These are phyloP conservation scores for Kwoniella mangroviensis DNA, from an alignment of 768 basidiomycete genomes.

Conservation along the genomic window DNA sequence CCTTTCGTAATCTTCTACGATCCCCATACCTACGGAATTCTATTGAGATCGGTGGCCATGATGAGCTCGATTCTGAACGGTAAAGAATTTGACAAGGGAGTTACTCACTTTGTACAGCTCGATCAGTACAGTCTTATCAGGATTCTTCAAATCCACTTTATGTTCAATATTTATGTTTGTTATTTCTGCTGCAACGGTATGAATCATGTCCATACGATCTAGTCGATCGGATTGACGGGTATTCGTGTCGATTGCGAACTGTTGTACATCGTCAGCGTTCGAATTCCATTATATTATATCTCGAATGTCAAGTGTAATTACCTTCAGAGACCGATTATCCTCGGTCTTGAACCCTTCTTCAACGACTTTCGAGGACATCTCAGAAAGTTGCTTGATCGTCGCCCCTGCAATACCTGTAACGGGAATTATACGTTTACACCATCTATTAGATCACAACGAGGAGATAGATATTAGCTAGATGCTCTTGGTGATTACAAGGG, in stretches of 20 bases:
- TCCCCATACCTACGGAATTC: slow-evolving; percentile 41
- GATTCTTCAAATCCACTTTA: slow-evolving; percentile 43
- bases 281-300: no score
- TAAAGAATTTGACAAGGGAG: neutral
- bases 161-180: slow-evolving; percentile 31
- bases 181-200: slow-evolving; percentile 41
- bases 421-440: slow-evolving; percentile 40
- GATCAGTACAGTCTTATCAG: slow-evolving; percentile 43
- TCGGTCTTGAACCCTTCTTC: slow-evolving; percentile 30
- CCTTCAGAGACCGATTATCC: slow-evolving; percentile 32
- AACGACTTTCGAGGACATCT: slow-evolving; percentile 23
- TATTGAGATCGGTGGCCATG: neutral
- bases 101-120: slow-evolving; percentile 43
- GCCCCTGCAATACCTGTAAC: slow-evolving; percentile 34
- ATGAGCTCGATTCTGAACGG: no score
- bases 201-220: slow-evolving; percentile 46
- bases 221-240: slow-evolving; percentile 37
- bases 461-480: neutral
- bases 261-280: neutral
- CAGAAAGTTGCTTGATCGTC: slow-evolving; percentile 32
- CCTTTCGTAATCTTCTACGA: slow-evolving; percentile 45
- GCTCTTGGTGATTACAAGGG: neutral
- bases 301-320: slow-evolving; percentile 12
- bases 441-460: slow-evolving; percentile 13
- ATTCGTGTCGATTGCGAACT: slow-evolving; percentile 44